Evolutionary conservation across 805 yeast genomes (phyloP).

Genomic region (Schwanniomyces yamadae): DNA sequence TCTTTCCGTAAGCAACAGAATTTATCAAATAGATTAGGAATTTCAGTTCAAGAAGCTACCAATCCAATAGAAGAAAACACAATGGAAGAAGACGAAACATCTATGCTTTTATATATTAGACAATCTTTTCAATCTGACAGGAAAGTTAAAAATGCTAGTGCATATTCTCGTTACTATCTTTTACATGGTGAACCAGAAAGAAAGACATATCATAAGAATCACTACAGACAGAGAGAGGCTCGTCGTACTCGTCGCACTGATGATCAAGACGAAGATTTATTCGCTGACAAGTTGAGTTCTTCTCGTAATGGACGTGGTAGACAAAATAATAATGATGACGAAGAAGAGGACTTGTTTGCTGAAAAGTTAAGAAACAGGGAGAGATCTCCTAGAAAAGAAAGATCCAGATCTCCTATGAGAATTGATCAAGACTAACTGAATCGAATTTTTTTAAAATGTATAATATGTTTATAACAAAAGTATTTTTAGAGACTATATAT

Average conservation of each 20-base stretch:
- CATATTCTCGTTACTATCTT: slow-evolving; percentile 61
- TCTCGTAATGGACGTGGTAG: slow-evolving; percentile 4
- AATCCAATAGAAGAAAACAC: slow-evolving; percentile 7
- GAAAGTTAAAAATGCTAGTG: slow-evolving; percentile 57
- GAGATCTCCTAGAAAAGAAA: slow-evolving; percentile 11
- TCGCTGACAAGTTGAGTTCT: slow-evolving; percentile 26
- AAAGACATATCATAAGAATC: slow-evolving; percentile 22
- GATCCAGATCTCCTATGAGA: slow-evolving; percentile 20
- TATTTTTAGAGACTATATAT: background rate
- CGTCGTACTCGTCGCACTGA: slow-evolving; percentile 9
- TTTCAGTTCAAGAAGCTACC: slow-evolving; percentile 12
- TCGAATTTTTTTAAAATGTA: slow-evolving; percentile 1
- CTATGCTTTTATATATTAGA: slow-evolving; percentile 43
- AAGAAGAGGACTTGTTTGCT: slow-evolving; percentile 39
- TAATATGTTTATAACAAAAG: background rate
- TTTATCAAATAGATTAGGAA: slow-evolving; percentile 29
- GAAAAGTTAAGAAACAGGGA: slow-evolving; percentile 25
- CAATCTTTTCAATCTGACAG: slow-evolving; percentile 53
- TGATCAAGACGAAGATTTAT: slow-evolving; percentile 29
- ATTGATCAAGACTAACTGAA: slow-evolving; percentile 4
- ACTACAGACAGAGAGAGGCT: slow-evolving; percentile 12
- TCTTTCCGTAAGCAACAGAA: slow-evolving; percentile 31
- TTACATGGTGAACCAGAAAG: slow-evolving; percentile 70
- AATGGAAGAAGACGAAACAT: slow-evolving; percentile 42
- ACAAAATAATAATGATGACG: slow-evolving; percentile 12